phyloP scores from a whole-genome alignment of 352 stramenopile species.

The Globisporangium okanoganense region DNA sequence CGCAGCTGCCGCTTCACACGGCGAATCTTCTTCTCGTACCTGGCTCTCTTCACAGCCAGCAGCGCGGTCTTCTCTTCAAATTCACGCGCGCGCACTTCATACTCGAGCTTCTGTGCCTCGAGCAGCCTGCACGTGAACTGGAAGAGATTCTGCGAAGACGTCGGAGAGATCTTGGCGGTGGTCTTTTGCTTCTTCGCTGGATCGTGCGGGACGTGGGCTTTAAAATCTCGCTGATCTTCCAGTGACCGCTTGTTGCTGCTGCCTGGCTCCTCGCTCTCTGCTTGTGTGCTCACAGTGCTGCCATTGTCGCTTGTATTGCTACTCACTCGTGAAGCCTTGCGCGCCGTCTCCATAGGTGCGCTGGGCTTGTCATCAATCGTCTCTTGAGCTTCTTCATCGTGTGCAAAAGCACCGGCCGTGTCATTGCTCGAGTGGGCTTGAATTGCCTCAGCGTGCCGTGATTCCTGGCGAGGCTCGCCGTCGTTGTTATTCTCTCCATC shows the following conservation, averaged over 20 bases:
- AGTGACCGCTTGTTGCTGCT: background rate
- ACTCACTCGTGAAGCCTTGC: background rate
- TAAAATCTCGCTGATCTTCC: background rate
- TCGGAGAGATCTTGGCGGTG: slow-evolving; percentile 12
- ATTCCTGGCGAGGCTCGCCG: background rate
- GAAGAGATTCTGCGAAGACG: slow-evolving; percentile 38
- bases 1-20: slow-evolving; percentile 17
- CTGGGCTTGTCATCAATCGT: background rate
- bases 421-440: too few relatives aligned
- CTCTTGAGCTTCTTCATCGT: background rate
- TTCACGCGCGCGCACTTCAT: slow-evolving; percentile 37
- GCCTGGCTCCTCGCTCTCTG: background rate
- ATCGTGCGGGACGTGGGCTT: background rate
- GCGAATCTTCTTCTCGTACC: slow-evolving; percentile 38
- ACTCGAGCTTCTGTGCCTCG: slow-evolving; percentile 33
- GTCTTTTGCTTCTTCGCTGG: background rate
- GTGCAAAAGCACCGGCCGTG: background rate
- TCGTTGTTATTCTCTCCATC: background rate
- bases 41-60: slow-evolving; percentile 25
- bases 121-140: slow-evolving; percentile 36
- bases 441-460: too few relatives aligned
- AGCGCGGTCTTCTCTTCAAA: slow-evolving; percentile 35
- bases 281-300: background rate
- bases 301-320: background rate
- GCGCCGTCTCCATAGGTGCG: background rate